Evolutionary conservation across 148 eudicot genomes (phyloP), one percentile per base, ranked within the genome.

Genomic region (Spergularia marina): DNA sequence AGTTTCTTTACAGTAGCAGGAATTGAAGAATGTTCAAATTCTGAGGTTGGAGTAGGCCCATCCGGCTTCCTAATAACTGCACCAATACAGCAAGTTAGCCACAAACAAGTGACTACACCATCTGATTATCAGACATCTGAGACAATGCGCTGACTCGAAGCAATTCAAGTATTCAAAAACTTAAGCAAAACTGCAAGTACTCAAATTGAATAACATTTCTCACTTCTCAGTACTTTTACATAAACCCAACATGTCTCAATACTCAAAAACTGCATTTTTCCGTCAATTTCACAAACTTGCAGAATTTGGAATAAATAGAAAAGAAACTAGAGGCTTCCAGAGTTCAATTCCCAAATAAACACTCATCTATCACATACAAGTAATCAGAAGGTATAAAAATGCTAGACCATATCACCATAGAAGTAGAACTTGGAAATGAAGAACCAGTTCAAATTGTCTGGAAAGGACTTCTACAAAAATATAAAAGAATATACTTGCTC

Each of bases 1-100:
- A 93, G 91, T 83, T 82, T 91, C 87, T 93, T 93, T 20, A 93
- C 91, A 64, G 98, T 93, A 53, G 98, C 98, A 55, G 98, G 88
- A 58, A 93, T 81, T 66, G 98, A 93, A 34, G 98, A 93, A 77
- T 93, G 98, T 70, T 93, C 98, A 73, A 86, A 93, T 73, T 91
- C 88, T 61, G 98, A 93, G 70, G 76, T 73, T 56, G 91, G 89
- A 47, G 89, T 86, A 58, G 98, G 98, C 47, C 98, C 98, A 71
- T 72, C 83, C 69, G 98, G 96, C 83, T 83, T 86, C 68, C 87
- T 87, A 69, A 93, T 91, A 57, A 93, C 98, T 93, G 88, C 85
- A 86, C 15, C 69, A 77, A 81, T 17, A 36, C 55, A 80, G 30
- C 47, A 53, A 23, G 25, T 23, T 1, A 23, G 25, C 25, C 25